Conservation (phyloP, 208 protist species). For the Crithidia fasciculata region DNA sequence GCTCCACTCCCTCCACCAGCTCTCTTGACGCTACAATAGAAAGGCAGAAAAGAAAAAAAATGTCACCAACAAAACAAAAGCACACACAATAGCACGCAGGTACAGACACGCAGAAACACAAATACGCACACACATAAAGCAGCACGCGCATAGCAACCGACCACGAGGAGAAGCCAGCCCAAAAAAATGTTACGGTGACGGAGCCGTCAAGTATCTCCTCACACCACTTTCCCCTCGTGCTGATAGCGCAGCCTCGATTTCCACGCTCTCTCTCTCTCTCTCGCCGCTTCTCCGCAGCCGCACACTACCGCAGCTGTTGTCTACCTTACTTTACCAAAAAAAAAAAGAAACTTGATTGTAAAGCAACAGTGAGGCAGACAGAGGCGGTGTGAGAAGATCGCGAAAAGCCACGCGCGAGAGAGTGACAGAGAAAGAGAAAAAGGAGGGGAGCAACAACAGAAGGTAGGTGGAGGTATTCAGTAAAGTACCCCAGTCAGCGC, state of each 20-base stretch:
- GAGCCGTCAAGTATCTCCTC: conserved; percentile 6
- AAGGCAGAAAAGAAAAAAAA: conserved; percentile 7
- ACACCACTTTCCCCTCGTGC: neutral
- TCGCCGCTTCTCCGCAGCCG: neutral
- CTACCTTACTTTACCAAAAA: neutral
- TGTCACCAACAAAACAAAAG: neutral
- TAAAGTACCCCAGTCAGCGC: conserved; percentile 4
- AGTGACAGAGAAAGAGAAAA: conserved; percentile 15
- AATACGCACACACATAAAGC: neutral
- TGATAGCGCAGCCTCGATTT: no score
- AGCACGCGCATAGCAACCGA: neutral
- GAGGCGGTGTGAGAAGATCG: no score
- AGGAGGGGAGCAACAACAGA: neutral
- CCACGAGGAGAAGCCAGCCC: neutral
- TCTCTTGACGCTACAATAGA: neutral
- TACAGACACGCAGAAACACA: neutral
- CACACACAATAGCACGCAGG: neutral
- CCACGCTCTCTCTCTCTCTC: no score
- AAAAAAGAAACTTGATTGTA: neutral
- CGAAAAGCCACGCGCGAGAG: neutral
- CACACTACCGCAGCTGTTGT: neutral
- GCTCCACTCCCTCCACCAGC: no score
- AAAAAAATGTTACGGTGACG: conserved; percentile 31
- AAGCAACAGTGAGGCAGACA: neutral
- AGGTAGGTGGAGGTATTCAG: conserved; percentile 6